Base-by-base conservation (phyloP, 2,329 filamentous ascomycete genomes). In the Venturia asperata region DNA sequence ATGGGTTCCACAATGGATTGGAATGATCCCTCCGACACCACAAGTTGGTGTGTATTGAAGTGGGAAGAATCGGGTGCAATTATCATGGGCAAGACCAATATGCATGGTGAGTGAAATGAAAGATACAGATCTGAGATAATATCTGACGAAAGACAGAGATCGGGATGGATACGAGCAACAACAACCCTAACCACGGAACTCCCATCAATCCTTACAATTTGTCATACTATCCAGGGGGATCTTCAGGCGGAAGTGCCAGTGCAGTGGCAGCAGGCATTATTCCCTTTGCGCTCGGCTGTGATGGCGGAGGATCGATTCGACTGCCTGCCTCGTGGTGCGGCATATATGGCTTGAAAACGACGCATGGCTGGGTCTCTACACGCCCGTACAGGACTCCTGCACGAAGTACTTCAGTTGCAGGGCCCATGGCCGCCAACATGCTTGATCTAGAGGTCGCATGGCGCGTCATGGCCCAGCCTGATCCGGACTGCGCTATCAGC, bases 371-470 rank as follows among this genome's bases (percentile, higher is more conserved):
- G 47, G 83, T 89, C 5, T 83, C 83, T 55, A 80, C 67, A 61
- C 78, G 80, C 3, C 88, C 88, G 0, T 82, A 84, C 1, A 75
- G 79, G 17, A 84, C 84, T 66, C 80, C 85, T 63, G 83, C 83
- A 30, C 80, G 81, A 43, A 88, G 83, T 0, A 86, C 85, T 42
- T 84, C 83, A 65, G 87, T 94, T 19, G 79, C 84, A 6, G 90
- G 91, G 0, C 92, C 92, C 9, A 83, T 96, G 71, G 88, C 90
- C 19, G 82, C 85, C 60, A 93, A 83, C 64, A 89, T 89, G 68
- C 80, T 86, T 43, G 92, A 96, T 71, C 83, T 97, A 5, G 87
- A 88, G 67, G 81, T 92, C 63, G 88, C 89, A n/a, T 97, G 94
- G 77, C 86, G 90, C 61, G 74, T 90, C 70, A 91, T 95, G 83